These are phyloP conservation scores for Pleurotus eryngii DNA, from an alignment of 768 basidiomycete species.

Conservation along the genomic window DNA sequence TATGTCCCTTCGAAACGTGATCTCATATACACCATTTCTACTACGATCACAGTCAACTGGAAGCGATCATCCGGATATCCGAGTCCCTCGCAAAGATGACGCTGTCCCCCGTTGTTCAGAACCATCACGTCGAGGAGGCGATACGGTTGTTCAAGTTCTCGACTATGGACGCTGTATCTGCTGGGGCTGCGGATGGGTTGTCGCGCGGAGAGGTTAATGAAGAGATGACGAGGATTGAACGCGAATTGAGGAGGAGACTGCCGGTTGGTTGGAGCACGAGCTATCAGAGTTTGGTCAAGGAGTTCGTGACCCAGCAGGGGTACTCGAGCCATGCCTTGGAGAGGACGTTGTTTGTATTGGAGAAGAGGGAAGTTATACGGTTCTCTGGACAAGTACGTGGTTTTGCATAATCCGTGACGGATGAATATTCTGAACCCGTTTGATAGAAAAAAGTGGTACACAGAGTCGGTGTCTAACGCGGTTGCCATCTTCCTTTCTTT, in stretches of 20 bases:
- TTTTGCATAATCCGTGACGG: background rate
- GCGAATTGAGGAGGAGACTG: slow-evolving; percentile 75
- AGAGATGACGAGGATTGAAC: slow-evolving; percentile 88
- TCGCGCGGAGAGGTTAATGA: slow-evolving; percentile 90
- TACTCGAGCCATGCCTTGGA: slow-evolving; percentile 90
- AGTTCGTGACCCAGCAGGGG: slow-evolving; percentile 92
- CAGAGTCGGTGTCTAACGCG: slow-evolving; percentile 12
- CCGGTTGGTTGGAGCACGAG: slow-evolving; percentile 97
- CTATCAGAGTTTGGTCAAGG: slow-evolving; percentile 87
- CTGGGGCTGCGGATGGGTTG: slow-evolving; percentile 89
- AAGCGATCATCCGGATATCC: slow-evolving; percentile 98
- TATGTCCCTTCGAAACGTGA: background rate
- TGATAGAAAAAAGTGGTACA: slow-evolving; percentile 46
- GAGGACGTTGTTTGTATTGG: slow-evolving; percentile 84
- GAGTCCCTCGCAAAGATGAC: slow-evolving; percentile 96
- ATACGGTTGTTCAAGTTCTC: slow-evolving; percentile 98
- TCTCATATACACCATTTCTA: slow-evolving; percentile 3
- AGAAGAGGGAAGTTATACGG: slow-evolving; percentile 92
- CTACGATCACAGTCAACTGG: slow-evolving; percentile 64
- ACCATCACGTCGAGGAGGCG: slow-evolving; percentile 95
- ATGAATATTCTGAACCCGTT: background rate
- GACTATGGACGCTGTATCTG: slow-evolving; percentile 98
- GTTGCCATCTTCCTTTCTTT: background rate
- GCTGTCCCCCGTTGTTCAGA: slow-evolving; percentile 78
- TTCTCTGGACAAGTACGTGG: slow-evolving; percentile 69